Percentiles rank a stretch among this genome's conserved stretches.
Conservation (phyloP, 1,284 basidiomycete genomes). For the Boletus semigastroideus region DNA sequence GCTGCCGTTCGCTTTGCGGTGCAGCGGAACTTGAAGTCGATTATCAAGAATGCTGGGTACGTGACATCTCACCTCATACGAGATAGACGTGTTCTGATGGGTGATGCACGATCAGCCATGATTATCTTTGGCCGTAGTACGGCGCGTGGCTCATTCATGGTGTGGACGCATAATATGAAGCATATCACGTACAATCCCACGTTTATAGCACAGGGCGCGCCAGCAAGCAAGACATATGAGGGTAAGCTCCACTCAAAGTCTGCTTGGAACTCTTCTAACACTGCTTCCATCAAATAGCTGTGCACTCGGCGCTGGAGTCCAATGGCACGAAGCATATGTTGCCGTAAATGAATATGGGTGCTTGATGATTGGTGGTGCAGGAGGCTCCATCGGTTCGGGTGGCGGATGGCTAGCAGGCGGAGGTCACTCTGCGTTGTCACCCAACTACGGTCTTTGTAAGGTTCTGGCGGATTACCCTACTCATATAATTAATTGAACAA, state of each 20-base stretch:
- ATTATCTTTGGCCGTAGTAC: conserved; percentile 40
- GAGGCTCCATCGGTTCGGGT: no score
- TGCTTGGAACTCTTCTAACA: no score
- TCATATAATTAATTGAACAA: no score
- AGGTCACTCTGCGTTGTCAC: conserved; percentile 44
- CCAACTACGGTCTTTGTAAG: conserved; percentile 44
- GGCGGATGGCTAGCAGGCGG: conserved; percentile 46
- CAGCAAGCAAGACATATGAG: neutral
- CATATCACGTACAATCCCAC: conserved; percentile 31
- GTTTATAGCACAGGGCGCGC: conserved; percentile 36
- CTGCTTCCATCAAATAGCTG: no score
- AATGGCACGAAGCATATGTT: conserved; percentile 44
- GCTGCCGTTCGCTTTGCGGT: conserved; percentile 32
- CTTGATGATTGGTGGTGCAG: conserved; percentile 40
- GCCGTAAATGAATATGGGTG: conserved; percentile 35
- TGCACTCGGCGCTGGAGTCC: conserved; percentile 46
- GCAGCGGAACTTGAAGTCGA: conserved; percentile 41
- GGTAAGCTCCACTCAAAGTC: no score
- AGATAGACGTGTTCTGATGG: neutral
- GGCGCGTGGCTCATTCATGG: conserved; percentile 36
- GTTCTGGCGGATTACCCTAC: neutral
- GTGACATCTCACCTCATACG: conserved; percentile 6
- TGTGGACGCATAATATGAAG: conserved; percentile 43
- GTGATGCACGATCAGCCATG: conserved; percentile 30
- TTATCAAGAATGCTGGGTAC: conserved; percentile 51